Evolutionary conservation across 495 filamentous ascomycete genomes (phyloP), one percentile per base, ranked within the genome.

Genomic region (Penicillium bialowiezense): DNA sequence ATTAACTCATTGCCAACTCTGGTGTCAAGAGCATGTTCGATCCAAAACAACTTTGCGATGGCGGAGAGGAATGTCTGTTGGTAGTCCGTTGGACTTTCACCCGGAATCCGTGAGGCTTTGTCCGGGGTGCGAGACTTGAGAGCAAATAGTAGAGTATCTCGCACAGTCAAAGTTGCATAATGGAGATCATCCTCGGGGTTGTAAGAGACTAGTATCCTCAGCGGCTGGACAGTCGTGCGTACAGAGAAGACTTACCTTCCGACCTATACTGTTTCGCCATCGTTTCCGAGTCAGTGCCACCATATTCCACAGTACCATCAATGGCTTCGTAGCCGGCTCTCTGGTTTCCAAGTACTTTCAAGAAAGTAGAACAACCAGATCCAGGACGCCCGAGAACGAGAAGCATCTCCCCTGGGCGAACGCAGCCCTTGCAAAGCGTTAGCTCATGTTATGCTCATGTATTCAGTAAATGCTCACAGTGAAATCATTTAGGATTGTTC

Each of bases 111-210:
- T 9, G 82, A 84, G 9, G 64, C 67, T 59, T 86, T 79, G 13
- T 78, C 77, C 0, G 88, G 89, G 0, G 86, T 88, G 29, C 85
- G 71, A 1, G 80, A 83, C 41, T 80, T 80, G 18, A 88, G 70
- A 8, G 88, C 88, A 62, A 91, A 91, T 15, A 79, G 68, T 0
- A 91, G 64, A 0, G 88, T 91, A 29, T 86, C 68, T 44, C 77
- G 78, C 2, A 91, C 88, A 8, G 79, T 83, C 23, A 93, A 64
- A 9, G 84, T 86, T 8, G 87, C 80, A 51, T 88, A 90, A 63
- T 90, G 87, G 7, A 88, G 72, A 57, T 92, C 88, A 29, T 88
- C 85, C 70, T 88, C 86, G 3, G 84, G 80, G 41, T 84, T 86
- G 54, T 86, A 83, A 17, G 81, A 69, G 4, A 85, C 74, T 74